Conservation (phyloP, 2,329 filamentous ascomycete species). For the Aspergillus thermomutatus region DNA sequence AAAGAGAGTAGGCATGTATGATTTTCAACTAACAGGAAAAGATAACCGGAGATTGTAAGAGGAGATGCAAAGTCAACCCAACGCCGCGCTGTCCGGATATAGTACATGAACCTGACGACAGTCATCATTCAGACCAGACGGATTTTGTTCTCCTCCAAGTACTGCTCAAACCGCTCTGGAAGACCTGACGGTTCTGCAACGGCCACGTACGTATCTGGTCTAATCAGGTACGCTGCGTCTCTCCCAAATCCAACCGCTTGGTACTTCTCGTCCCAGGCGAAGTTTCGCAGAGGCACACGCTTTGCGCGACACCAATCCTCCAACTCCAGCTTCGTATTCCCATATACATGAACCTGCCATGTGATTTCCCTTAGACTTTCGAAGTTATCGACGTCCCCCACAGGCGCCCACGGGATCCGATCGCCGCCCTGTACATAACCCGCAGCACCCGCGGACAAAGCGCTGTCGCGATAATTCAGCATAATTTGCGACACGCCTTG, state of each 20-base stretch:
- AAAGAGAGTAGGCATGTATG: too few species aligned
- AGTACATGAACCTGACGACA: background rate
- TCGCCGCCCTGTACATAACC: conserved; percentile 47
- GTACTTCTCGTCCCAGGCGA: conserved; percentile 24
- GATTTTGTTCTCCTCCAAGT: conserved; percentile 14
- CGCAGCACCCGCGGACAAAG: conserved; percentile 32
- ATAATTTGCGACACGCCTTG: conserved; percentile 42
- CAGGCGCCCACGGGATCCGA: conserved; percentile 38
- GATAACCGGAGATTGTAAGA: background rate
- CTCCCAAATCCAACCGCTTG: conserved; percentile 18
- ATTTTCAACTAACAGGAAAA: too few species aligned
- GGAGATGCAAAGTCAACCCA: background rate
- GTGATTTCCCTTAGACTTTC: conserved; percentile 20
- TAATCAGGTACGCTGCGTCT: conserved; percentile 27
- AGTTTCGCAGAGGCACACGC: conserved; percentile 16
- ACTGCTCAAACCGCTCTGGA: conserved; percentile 20
- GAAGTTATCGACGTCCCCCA: conserved; percentile 24
- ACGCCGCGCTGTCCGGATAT: background rate
- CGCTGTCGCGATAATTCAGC: conserved; percentile 43
- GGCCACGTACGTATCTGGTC: conserved; percentile 32
- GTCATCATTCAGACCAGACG: conserved; percentile 1
- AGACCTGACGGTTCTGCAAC: conserved; percentile 15
- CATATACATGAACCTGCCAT: conserved; percentile 35
- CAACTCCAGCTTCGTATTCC: conserved; percentile 11
- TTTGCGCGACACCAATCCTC: conserved; percentile 23